Percentiles rank a stretch among this genome's conserved stretches.
Conservation (phyloP, 768 basidiomycete species). For the Lepiota subincarnata region DNA sequence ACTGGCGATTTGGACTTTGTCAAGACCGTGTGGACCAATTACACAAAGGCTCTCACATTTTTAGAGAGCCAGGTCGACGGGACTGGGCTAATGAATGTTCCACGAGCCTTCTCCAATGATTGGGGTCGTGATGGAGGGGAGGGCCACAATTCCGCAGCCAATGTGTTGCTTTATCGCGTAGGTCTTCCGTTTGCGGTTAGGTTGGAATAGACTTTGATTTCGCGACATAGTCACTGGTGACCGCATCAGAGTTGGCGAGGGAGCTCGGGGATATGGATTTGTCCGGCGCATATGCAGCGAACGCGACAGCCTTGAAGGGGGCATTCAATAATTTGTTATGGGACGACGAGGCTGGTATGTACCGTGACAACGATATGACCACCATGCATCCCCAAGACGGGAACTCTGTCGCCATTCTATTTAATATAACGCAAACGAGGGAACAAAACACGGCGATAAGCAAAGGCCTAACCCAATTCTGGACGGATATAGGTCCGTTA, state of each 20-base stretch:
- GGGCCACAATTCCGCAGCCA: slow-evolving; percentile 44
- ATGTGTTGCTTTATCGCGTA: slow-evolving; percentile 41
- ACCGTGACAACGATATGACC: slow-evolving; percentile 40
- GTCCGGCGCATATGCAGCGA: slow-evolving; percentile 24
- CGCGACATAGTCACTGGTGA: slow-evolving; percentile 26
- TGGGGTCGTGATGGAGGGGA: slow-evolving; percentile 45
- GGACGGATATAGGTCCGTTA: slow-evolving; percentile 45
- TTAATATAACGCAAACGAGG: slow-evolving; percentile 36
- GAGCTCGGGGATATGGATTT: slow-evolving; percentile 22
- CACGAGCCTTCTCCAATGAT: slow-evolving; percentile 38
- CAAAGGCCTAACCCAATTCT: slow-evolving; percentile 39
- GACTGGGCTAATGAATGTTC: slow-evolving; percentile 37
- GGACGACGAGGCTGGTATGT: slow-evolving; percentile 39
- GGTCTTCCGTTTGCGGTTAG: background rate
- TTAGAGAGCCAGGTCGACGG: slow-evolving; percentile 38
- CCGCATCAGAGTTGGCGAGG: slow-evolving; percentile 31
- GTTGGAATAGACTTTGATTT: background rate
- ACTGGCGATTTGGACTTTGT: slow-evolving; percentile 45
- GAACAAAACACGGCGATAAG: slow-evolving; percentile 40
- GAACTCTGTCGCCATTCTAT: slow-evolving; percentile 44
- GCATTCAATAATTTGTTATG: slow-evolving; percentile 41
- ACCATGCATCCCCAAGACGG: slow-evolving; percentile 46
- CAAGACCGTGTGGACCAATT: slow-evolving; percentile 39
- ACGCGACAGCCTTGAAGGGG: slow-evolving; percentile 35
- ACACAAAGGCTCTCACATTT: slow-evolving; percentile 33